Percentiles rank a stretch among this genome's conserved stretches.
Evolutionary conservation across 1,139 yeast species (phyloP).

Genomic region (Suhomyces ambrosiae): DNA sequence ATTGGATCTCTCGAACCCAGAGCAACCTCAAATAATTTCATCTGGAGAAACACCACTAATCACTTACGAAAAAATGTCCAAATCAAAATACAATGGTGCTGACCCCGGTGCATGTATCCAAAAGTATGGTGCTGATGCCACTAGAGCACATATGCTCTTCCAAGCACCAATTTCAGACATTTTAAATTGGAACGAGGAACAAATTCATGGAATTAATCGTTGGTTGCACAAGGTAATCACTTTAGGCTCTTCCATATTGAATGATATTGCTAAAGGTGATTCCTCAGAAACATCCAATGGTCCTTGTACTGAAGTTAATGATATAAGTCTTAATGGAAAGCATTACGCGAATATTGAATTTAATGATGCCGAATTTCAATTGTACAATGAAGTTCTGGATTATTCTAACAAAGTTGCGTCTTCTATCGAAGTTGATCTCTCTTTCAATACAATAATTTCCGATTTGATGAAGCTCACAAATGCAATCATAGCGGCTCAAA

Average conservation of each 20-base stretch:
- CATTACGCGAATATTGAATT: conserved; percentile 23
- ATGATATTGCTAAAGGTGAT: neutral
- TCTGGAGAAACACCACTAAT: conserved; percentile 57
- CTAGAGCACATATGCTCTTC: conserved; percentile 90
- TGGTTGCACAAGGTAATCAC: conserved; percentile 71
- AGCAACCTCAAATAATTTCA: conserved; percentile 46
- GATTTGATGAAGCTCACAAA: conserved; percentile 88
- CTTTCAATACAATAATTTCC: conserved; percentile 83
- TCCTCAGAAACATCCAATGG: neutral
- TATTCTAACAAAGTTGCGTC: conserved; percentile 53
- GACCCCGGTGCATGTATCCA: conserved; percentile 79
- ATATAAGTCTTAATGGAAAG: conserved; percentile 28
- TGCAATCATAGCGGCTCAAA: conserved; percentile 43
- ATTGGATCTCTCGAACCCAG: conserved; percentile 43
- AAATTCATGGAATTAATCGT: conserved; percentile 82
- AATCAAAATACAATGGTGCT: conserved; percentile 91
- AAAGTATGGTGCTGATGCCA: conserved; percentile 91
- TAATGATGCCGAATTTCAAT: conserved; percentile 48
- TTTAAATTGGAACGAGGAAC: conserved; percentile 86
- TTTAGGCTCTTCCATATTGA: conserved; percentile 19
- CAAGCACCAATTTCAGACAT: conserved; percentile 87
- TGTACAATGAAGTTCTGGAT: conserved; percentile 61
- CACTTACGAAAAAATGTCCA: conserved; percentile 90
- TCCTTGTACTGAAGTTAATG: conserved; percentile 3
- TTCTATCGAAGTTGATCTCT: conserved; percentile 59